phyloP scores from a whole-genome alignment of 192 early-diverging fungal genomes.

The Dissophora globulifera region DNA sequence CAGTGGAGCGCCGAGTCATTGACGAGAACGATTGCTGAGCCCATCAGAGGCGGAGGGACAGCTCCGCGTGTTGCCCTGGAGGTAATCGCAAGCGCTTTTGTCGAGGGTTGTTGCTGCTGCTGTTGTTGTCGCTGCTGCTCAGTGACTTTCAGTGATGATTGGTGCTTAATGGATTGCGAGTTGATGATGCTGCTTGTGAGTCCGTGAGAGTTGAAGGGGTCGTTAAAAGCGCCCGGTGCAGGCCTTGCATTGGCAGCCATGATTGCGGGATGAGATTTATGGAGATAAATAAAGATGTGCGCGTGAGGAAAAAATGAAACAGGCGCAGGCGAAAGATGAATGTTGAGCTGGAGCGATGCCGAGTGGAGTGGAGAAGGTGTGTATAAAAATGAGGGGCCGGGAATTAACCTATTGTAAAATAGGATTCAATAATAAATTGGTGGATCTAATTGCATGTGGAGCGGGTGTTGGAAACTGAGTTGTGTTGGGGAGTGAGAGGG shows the following conservation, averaged over 20 bases:
- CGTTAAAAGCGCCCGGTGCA: conserved; percentile 2
- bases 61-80: conserved; percentile 21
- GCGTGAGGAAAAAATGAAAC: too few species aligned
- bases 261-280: too few species aligned
- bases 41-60: conserved; percentile 42
- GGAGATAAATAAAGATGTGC: too few species aligned
- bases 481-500: not conserved
- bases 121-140: too few species aligned
- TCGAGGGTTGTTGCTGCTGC: conserved; percentile 23
- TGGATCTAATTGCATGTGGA: conserved; percentile 5
- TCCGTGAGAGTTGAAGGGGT: not conserved
- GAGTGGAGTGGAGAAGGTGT: not conserved
- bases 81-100: conserved; percentile 37
- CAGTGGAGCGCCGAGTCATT: conserved; percentile 35
- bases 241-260: conserved; percentile 1
- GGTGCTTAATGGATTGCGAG: too few species aligned
- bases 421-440: too few species aligned
- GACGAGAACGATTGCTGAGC: conserved; percentile 41
- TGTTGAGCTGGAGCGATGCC: not conserved
- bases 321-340: not conserved
- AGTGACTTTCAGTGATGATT: too few species aligned
- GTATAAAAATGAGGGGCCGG: not conserved
- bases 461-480: conserved; percentile 4
- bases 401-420: not conserved
- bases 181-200: conserved; percentile 1